Evolutionary conservation across 2,329 filamentous ascomycete genomes (phyloP).

Genomic region (Arthrobotrys entomopaga): DNA sequence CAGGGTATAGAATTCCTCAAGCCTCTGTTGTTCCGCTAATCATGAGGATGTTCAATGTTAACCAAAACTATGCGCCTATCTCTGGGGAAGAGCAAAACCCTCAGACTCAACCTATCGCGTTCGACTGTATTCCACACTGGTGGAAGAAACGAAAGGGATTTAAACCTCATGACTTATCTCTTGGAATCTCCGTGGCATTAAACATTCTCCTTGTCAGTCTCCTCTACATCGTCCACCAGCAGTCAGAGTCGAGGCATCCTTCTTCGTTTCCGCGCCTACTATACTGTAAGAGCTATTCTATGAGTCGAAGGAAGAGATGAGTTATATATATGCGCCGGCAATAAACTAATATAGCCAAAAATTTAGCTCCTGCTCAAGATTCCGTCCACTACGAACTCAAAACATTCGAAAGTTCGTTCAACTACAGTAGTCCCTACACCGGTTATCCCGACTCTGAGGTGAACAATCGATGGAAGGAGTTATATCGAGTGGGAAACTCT

Average conservation of each 20-base stretch:
- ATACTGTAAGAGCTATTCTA: constrained; percentile 12
- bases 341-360: constrained; percentile 3
- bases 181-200: constrained; percentile 17
- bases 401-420: constrained; percentile 30
- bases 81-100: constrained; percentile 16
- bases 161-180: constrained; percentile 4
- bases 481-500: constrained; percentile 30
- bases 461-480: constrained; percentile 23
- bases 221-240: constrained; percentile 16
- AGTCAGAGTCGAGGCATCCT: background rate
- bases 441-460: constrained; percentile 23
- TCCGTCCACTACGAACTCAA: constrained; percentile 22
- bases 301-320: background rate
- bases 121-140: constrained; percentile 3
- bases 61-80: background rate
- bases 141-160: constrained; percentile 7
- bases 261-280: constrained; percentile 18
- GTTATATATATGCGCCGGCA: background rate
- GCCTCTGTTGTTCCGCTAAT: no score
- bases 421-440: constrained; percentile 20
- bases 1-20: no score
- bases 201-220: constrained; percentile 14
- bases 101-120: background rate
- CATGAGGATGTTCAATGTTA: background rate
- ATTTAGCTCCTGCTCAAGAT: constrained; percentile 31